phyloP scores from a whole-genome alignment of 225 moss, liverwort and hornwort species.

The Asterella californica region DNA sequence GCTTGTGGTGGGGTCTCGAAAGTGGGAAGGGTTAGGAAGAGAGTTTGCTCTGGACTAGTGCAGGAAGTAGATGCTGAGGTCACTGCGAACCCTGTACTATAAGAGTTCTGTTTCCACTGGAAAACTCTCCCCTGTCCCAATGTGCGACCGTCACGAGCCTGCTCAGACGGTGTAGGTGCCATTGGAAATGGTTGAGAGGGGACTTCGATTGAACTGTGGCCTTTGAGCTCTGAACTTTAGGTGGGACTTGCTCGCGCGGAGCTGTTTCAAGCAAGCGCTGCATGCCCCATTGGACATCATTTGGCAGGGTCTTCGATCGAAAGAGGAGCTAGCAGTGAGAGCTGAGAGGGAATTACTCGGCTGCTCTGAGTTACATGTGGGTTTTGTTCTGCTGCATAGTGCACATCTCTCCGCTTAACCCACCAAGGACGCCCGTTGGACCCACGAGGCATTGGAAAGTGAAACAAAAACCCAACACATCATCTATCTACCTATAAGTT shows the following conservation, averaged over 20 bases:
- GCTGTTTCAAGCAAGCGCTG: background rate
- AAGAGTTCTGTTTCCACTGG: slow-evolving; percentile 3
- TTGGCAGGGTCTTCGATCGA: slow-evolving; percentile 12
- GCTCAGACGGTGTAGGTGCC: slow-evolving; percentile 10
- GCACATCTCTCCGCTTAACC: slow-evolving; percentile 14
- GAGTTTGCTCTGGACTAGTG: background rate
- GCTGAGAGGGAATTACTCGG: slow-evolving; percentile 7
- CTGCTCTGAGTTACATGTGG: slow-evolving; percentile 17
- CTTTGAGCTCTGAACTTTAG: slow-evolving; percentile 17
- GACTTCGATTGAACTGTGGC: slow-evolving; percentile 20
- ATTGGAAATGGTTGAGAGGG: slow-evolving; percentile 22
- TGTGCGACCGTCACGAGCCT: slow-evolving; percentile 17
- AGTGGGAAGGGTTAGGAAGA: background rate
- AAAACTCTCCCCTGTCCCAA: slow-evolving; percentile 25
- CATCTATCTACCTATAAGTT: slow-evolving; percentile 1
- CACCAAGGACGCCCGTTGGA: slow-evolving; percentile 20
- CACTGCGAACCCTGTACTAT: background rate
- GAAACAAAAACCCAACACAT: slow-evolving; percentile 7
- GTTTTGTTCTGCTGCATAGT: slow-evolving; percentile 4
- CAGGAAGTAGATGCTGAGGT: background rate
- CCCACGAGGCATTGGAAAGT: slow-evolving; percentile 20
- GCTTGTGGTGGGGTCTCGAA: slow-evolving; percentile 23
- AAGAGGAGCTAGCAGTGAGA: slow-evolving; percentile 3
- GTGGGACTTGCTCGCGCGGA: background rate
- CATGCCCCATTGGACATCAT: slow-evolving; percentile 1